Evolutionary conservation across 2,329 filamentous ascomycete species (phyloP).

Genomic region (Pseudohalonectria lignicola): DNA sequence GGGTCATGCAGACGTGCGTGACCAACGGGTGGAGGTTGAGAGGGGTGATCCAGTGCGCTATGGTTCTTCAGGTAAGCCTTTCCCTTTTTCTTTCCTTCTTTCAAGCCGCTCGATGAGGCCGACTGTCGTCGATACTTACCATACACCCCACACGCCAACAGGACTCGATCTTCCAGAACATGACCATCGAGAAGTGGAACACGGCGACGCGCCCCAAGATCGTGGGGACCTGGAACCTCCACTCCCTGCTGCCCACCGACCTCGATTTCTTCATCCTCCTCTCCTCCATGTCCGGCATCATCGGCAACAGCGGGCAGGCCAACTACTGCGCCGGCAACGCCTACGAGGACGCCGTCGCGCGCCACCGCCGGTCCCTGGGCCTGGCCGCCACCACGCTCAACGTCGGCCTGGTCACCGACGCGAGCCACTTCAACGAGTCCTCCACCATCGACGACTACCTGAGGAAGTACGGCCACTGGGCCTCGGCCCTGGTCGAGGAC

Average conservation of each 20-base stretch:
- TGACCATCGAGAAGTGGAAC: constrained; percentile 8
- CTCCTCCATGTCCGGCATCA: constrained; percentile 20
- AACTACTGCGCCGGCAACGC: constrained; percentile 30
- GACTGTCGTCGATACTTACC: background rate
- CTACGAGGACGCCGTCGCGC: constrained; percentile 26
- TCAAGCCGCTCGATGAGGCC: background rate
- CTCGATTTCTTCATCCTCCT: constrained; percentile 26
- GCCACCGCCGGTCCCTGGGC: constrained; percentile 19
- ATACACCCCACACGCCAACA: background rate
- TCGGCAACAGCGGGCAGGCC: constrained; percentile 24
- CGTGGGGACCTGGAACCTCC: constrained; percentile 24
- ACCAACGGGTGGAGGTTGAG: constrained; percentile 6
- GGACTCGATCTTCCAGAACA: constrained; percentile 7
- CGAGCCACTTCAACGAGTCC: too few species aligned
- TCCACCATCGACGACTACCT: too few species aligned
- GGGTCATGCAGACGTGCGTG: constrained; percentile 1
- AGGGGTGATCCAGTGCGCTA: constrained; percentile 7
- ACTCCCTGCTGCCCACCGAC: constrained; percentile 11
- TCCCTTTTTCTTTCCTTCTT: background rate
- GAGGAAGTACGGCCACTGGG: constrained; percentile 8
- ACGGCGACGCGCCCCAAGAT: constrained; percentile 18
- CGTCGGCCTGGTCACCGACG: constrained; percentile 18
- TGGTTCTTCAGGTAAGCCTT: constrained; percentile 16
- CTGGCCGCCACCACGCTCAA: constrained; percentile 21
- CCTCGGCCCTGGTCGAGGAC: constrained; percentile 9